Conservation (phyloP, 192 early-diverging fungal species). For the Funneliformis mosseae region DNA sequence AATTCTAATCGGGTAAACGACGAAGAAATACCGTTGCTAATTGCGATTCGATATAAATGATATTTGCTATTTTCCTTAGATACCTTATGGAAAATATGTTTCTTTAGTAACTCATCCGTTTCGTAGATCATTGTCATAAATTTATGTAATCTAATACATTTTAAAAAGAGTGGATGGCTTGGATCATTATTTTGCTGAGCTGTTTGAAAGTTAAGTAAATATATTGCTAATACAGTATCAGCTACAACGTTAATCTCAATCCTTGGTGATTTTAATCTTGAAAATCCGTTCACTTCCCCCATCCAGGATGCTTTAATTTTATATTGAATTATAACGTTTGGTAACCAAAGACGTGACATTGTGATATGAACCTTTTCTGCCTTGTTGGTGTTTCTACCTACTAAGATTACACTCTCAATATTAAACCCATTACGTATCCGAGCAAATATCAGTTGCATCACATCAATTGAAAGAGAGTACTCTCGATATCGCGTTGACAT, state of each 20-base stretch:
- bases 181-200: constrained; percentile 47
- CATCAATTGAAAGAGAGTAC: constrained; percentile 62
- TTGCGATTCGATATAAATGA: neutral
- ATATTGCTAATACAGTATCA: constrained; percentile 46
- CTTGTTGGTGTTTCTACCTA: constrained; percentile 42
- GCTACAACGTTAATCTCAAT: constrained; percentile 56
- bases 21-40: neutral
- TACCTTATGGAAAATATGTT: constrained; percentile 34
- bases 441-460: constrained; percentile 62
- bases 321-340: constrained; percentile 77
- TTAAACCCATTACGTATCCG: constrained; percentile 74
- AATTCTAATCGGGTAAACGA: constrained; percentile 6
- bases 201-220: constrained; percentile 48
- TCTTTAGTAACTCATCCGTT: constrained; percentile 52
- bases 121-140: constrained; percentile 50
- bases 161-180: constrained; percentile 52
- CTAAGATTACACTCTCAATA: constrained; percentile 56
- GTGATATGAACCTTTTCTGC: constrained; percentile 61
- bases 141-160: constrained; percentile 51
- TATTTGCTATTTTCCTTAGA: constrained; percentile 14
- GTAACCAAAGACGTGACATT: constrained; percentile 72
- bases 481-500: constrained; percentile 63
- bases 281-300: constrained; percentile 1
- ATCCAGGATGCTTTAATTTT: constrained; percentile 57
- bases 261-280: constrained; percentile 47